phyloP scores from a whole-genome alignment of 306 rosid genomes.

The Cucurbita ficifolia region DNA sequence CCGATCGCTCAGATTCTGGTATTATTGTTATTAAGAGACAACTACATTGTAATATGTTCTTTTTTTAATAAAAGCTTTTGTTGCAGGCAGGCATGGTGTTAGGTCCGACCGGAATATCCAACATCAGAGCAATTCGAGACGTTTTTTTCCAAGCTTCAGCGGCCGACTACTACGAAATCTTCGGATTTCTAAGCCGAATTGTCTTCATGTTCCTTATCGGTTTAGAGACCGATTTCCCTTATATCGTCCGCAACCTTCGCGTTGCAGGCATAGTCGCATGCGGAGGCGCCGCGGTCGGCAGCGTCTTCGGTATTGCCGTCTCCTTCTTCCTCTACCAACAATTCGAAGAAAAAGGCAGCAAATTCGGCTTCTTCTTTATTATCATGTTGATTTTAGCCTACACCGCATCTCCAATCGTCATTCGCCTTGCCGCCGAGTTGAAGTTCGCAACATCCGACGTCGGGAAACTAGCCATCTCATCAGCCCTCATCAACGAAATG shows the following conservation, averaged over 20 bases:
- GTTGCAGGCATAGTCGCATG: constrained; percentile 24
- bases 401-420: constrained; percentile 75
- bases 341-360: constrained; percentile 3
- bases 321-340: constrained; percentile 39
- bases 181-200: constrained; percentile 71
- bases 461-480: constrained; percentile 44
- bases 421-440: constrained; percentile 56
- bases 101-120: constrained; percentile 64
- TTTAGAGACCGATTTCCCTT: constrained; percentile 45
- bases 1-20: constrained; percentile 74
- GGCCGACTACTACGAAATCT: constrained; percentile 65
- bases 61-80: neutral
- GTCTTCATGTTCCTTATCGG: constrained; percentile 76
- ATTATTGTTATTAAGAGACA: too few species aligned
- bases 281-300: constrained; percentile 39
- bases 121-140: constrained; percentile 16
- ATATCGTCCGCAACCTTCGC: constrained; percentile 23
- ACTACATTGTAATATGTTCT: too few species aligned
- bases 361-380: constrained; percentile 12
- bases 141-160: constrained; percentile 50
- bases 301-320: constrained; percentile 30
- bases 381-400: constrained; percentile 41
- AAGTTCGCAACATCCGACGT: constrained; percentile 43
- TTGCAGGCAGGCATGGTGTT: constrained; percentile 71
- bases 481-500: constrained; percentile 51